Percentiles rank a stretch among this genome's conserved stretches.
Evolutionary conservation across 176 grass and related monocot genomes (phyloP).

Genomic region (Lolium rigidum): DNA sequence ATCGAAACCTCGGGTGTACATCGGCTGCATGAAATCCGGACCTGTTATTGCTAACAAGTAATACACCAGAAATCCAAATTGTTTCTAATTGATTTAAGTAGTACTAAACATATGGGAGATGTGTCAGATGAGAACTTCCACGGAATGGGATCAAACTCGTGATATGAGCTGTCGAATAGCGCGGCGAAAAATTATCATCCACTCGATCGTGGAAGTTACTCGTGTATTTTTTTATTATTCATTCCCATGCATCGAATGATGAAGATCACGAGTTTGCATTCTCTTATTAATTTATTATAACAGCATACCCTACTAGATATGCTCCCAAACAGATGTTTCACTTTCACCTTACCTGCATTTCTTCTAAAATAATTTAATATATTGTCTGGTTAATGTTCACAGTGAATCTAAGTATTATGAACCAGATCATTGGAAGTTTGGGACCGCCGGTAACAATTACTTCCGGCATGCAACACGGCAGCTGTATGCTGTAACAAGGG

Average conservation of each 20-base stretch:
- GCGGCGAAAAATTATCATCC: neutral
- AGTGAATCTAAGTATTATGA: conserved; percentile 80
- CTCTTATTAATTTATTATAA: neutral
- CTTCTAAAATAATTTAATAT: conserved; percentile 4
- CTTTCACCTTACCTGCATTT: conserved; percentile 21
- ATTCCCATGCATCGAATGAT: neutral
- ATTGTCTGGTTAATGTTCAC: conserved; percentile 35
- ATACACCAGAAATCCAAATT: neutral
- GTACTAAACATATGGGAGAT: neutral
- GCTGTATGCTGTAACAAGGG: conserved; percentile 78
- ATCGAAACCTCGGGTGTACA: conserved; percentile 66
- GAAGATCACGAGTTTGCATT: neutral
- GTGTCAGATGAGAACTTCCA: neutral
- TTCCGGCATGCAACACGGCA: conserved; percentile 83
- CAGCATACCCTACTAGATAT: conserved; percentile 14
- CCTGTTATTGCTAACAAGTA: conserved; percentile 73
- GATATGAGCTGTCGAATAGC: neutral
- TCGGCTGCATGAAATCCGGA: conserved; percentile 86
- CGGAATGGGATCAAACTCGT: neutral
- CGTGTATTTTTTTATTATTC: neutral
- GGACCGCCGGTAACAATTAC: conserved; percentile 74
- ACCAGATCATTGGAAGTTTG: conserved; percentile 83
- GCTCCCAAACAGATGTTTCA: conserved; percentile 8
- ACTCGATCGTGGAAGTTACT: conserved; percentile 6
- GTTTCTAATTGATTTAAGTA: conserved; percentile 3